phyloP scores from a whole-genome alignment of 108 stramenopile genomes.

The Stephanodiscus minutulus region DNA sequence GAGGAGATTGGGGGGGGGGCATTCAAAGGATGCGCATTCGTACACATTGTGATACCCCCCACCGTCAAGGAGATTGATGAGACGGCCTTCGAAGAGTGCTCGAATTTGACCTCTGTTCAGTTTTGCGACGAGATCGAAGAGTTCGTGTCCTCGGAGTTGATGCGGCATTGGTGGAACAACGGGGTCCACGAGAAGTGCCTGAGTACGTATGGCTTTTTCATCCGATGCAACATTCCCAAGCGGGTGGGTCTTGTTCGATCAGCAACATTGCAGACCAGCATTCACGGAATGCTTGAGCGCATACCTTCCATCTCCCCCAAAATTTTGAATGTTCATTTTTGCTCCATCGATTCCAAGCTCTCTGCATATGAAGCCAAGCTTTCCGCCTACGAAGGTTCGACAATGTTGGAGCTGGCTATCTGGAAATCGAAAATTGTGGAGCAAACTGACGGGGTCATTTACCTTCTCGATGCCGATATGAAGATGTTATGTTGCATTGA shows the following conservation, averaged over 20 bases:
- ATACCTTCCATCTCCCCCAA: not conserved
- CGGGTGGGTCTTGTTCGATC: not conserved
- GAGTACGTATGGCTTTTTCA: not conserved
- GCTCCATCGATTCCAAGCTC: not conserved
- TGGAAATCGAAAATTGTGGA: too few species aligned
- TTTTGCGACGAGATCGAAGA: constrained; percentile 4
- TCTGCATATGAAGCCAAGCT: not conserved
- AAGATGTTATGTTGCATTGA: too few species aligned
- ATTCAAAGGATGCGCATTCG: not conserved
- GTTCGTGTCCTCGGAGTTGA: not conserved
- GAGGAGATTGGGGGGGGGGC: not conserved
- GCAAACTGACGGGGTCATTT: too few species aligned
- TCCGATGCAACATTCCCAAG: not conserved
- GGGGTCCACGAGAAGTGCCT: not conserved
- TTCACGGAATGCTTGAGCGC: not conserved
- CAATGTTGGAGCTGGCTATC: not conserved
- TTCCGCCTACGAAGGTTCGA: not conserved
- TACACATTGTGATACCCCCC: too few species aligned
- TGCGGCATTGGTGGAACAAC: constrained; percentile 1
- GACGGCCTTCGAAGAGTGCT: not conserved
- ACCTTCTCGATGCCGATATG: not conserved
- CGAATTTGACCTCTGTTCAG: not conserved
- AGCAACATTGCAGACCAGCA: not conserved
- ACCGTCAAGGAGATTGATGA: too few species aligned
- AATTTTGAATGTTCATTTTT: not conserved